These are phyloP conservation scores for Arabidopsis arenosa DNA, from an alignment of 345 rosid genomes.

Conservation along the genomic window DNA sequence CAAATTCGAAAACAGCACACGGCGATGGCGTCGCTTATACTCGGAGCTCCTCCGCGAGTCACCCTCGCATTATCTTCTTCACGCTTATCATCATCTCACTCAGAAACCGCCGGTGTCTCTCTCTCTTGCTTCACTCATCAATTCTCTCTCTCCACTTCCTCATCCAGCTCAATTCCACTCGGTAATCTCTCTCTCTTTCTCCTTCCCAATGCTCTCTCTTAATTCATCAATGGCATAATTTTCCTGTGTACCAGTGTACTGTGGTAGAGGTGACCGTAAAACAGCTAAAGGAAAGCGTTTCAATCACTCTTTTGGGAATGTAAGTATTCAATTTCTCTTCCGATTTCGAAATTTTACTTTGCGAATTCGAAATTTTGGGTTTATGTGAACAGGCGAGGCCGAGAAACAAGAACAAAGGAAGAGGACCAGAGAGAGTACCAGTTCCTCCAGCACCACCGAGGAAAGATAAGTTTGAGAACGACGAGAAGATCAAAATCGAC, in stretches of 20 bases:
- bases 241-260: conserved; percentile 53
- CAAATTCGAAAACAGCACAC: conserved; percentile 19
- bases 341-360: not conserved
- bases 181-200: conserved; percentile 44
- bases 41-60: conserved; percentile 55
- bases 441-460: conserved; percentile 70
- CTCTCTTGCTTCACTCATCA: conserved; percentile 44
- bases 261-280: conserved; percentile 90
- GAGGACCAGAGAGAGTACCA: conserved; percentile 77
- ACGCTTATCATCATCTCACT: conserved; percentile 57
- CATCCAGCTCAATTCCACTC: conserved; percentile 47
- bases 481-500: conserved; percentile 63
- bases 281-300: conserved; percentile 93
- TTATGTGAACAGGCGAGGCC: conserved; percentile 75
- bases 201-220: not conserved
- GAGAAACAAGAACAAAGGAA: conserved; percentile 82
- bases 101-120: conserved; percentile 53
- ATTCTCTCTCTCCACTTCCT: conserved; percentile 46
- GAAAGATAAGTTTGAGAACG: conserved; percentile 69
- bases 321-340: conserved; percentile 42
- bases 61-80: conserved; percentile 31
- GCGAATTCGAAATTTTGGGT: not conserved
- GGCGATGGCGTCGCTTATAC: conserved; percentile 63
- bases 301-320: conserved; percentile 91
- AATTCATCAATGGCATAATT: conserved; percentile 2